Conservation (phyloP, 2,329 filamentous ascomycete genomes). For the Knufia petricola region DNA sequence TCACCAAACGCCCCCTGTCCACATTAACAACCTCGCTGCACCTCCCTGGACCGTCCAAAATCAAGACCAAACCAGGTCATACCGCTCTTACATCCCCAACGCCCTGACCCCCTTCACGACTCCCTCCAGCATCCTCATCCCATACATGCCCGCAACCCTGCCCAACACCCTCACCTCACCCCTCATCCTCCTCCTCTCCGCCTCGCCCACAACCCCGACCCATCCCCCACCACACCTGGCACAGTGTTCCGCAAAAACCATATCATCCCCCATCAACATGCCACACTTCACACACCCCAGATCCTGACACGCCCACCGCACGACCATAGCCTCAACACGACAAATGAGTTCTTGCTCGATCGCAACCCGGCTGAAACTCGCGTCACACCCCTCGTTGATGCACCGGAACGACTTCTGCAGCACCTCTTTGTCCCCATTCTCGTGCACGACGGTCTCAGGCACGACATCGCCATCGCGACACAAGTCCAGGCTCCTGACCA, state of each 20-base stretch:
- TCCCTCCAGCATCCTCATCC: constrained; percentile 67
- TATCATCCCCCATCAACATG: constrained; percentile 63
- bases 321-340: constrained; percentile 62
- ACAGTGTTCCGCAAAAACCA: constrained; percentile 80
- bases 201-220: constrained; percentile 59
- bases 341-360: constrained; percentile 77
- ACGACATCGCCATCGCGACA: constrained; percentile 81
- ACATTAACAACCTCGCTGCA: no score
- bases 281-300: constrained; percentile 65
- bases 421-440: constrained; percentile 19
- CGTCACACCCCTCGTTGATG: constrained; percentile 52
- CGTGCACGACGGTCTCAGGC: constrained; percentile 36
- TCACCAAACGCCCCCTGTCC: no score
- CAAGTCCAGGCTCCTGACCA: constrained; percentile 79
- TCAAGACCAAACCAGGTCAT: no score
- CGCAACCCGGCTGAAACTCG: constrained; percentile 64
- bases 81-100: constrained; percentile 2
- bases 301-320: constrained; percentile 83
- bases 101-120: constrained; percentile 25
- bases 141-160: constrained; percentile 69
- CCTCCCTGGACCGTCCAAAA: no score
- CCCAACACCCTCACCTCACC: constrained; percentile 59
- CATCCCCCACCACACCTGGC: constrained; percentile 73
- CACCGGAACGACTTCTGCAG: constrained; percentile 60
- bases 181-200: constrained; percentile 55